Evolutionary conservation across 106 monocot species (phyloP).

Genomic region (Dendrobium nobile): DNA sequence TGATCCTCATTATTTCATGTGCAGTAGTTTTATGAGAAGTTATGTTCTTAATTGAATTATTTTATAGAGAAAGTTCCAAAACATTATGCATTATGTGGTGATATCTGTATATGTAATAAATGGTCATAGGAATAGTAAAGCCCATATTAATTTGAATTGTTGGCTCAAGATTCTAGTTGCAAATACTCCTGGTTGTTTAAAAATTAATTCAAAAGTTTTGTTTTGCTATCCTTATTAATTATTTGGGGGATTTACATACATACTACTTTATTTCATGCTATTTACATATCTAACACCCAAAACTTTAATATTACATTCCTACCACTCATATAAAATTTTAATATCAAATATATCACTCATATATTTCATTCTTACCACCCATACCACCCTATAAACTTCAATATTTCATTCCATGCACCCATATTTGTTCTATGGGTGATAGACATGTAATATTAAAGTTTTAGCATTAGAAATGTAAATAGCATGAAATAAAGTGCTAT

Average conservation of each 20-base stretch:
- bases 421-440: too few relatives aligned
- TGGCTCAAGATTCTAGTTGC: constrained; percentile 1
- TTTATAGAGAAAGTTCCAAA: neutral
- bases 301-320: too few relatives aligned
- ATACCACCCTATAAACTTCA: too few relatives aligned
- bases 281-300: too few relatives aligned
- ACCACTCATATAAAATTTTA: too few relatives aligned
- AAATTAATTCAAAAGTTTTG: neutral
- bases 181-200: neutral
- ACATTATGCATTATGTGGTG: neutral
- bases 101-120: neutral
- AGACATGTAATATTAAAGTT: too few relatives aligned
- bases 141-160: neutral
- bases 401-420: too few relatives aligned
- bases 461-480: too few relatives aligned
- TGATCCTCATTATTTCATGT: neutral
- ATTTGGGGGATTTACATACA: neutral
- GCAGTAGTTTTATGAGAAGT: neutral
- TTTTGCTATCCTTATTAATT: neutral
- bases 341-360: too few relatives aligned
- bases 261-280: too few relatives aligned
- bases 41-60: neutral
- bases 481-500: too few relatives aligned
- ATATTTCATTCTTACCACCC: too few relatives aligned
- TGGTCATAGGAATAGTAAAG: neutral